Percentiles rank a stretch among this genome's conserved stretches.
phyloP scores from a whole-genome alignment of 805 yeast species.

The Blastobotrys peoriensis region DNA sequence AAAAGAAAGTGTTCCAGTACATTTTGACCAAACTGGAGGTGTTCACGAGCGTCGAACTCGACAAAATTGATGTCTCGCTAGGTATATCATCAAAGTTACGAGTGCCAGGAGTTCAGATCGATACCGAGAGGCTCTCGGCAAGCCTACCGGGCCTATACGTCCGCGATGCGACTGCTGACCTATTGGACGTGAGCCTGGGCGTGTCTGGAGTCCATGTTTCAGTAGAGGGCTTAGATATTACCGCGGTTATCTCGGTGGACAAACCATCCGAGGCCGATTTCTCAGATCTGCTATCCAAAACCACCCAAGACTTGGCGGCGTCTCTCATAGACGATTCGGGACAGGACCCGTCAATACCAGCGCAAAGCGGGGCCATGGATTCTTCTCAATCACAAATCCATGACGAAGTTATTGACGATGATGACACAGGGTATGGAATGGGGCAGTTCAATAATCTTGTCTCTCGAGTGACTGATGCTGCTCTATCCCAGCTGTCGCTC shows the following conservation, averaged over 20 bases:
- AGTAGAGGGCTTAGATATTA: slow-evolving; percentile 50
- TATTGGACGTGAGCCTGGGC: slow-evolving; percentile 52
- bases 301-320: slow-evolving; percentile 69
- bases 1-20: slow-evolving; percentile 72
- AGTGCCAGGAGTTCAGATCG: slow-evolving; percentile 58
- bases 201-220: slow-evolving; percentile 65
- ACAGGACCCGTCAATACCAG: slow-evolving; percentile 8
- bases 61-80: slow-evolving; percentile 73
- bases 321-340: slow-evolving; percentile 36
- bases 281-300: slow-evolving; percentile 55
- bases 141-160: slow-evolving; percentile 55
- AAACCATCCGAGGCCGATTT: slow-evolving; percentile 27
- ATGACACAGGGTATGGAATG: slow-evolving; percentile 24
- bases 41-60: slow-evolving; percentile 75
- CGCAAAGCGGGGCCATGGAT: slow-evolving; percentile 9
- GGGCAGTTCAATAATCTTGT: slow-evolving; percentile 27
- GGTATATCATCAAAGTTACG: slow-evolving; percentile 41
- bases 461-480: slow-evolving; percentile 34
- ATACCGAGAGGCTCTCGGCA: slow-evolving; percentile 55
- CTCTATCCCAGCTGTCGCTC: slow-evolving; percentile 28
- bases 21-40: slow-evolving; percentile 74
- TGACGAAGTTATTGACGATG: slow-evolving; percentile 9
- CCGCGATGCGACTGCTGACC: slow-evolving; percentile 54
- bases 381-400: not conserved
- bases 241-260: slow-evolving; percentile 34